Conservation (phyloP, 1,284 basidiomycete species). For the Lentinula novae-zelandiae region DNA sequence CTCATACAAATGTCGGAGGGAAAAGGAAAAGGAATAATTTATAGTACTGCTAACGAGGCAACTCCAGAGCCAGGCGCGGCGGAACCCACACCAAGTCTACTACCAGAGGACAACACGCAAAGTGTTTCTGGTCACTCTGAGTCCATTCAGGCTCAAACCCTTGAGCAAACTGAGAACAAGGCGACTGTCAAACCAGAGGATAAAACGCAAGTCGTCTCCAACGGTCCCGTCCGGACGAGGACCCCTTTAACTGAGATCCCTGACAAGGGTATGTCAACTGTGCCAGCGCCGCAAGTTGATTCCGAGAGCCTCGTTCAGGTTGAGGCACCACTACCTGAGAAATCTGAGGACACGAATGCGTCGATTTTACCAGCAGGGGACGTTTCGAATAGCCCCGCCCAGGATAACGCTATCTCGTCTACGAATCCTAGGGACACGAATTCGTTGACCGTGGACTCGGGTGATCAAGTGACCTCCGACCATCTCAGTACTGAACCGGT, state of each 20-base stretch:
- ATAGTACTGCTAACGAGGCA: neutral
- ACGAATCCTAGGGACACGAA: too few species aligned
- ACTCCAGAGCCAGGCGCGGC: neutral
- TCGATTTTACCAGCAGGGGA: neutral
- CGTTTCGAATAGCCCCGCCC: neutral
- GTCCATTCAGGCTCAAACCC: neutral
- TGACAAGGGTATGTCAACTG: neutral
- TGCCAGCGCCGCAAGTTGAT: neutral
- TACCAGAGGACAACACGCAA: neutral
- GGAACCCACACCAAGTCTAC: neutral
- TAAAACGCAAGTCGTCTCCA: too few species aligned
- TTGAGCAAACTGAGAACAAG: too few species aligned
- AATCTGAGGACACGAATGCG: neutral
- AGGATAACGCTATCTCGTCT: too few species aligned
- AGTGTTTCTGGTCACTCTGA: neutral
- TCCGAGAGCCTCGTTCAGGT: too few species aligned
- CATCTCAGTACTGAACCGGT: neutral
- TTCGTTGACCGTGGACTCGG: neutral
- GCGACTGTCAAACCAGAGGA: too few species aligned
- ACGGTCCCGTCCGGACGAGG: too few species aligned
- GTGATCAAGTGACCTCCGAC: neutral
- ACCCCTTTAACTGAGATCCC: too few species aligned
- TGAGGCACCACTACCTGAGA: too few species aligned
- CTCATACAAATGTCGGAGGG: neutral
- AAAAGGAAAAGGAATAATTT: neutral